Percentiles rank a stretch among this genome's conserved stretches.
Conservation (phyloP, 1,139 yeast genomes). For the Wickerhamomyces sp. region DNA sequence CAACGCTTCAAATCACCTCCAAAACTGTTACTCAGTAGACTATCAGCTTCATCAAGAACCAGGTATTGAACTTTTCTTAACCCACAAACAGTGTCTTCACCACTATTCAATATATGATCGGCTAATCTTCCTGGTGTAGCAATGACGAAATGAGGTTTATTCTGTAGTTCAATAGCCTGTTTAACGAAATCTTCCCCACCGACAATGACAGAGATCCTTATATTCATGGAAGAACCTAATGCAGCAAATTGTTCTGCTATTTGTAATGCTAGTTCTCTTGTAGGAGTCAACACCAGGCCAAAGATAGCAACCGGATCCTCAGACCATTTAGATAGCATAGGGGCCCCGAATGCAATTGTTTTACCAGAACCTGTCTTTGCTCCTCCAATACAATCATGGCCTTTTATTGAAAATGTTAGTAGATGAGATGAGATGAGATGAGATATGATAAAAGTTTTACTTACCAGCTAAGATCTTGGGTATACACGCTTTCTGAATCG, state of each 20-base stretch:
- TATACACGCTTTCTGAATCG: slow-evolving; percentile 83
- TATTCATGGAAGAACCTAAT: slow-evolving; percentile 83
- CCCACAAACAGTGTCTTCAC: slow-evolving; percentile 83
- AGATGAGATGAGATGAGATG: background rate
- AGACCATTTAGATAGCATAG: slow-evolving; percentile 92
- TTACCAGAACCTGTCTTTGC: slow-evolving; percentile 99
- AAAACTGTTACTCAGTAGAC: slow-evolving; percentile 79
- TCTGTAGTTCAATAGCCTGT: slow-evolving; percentile 78
- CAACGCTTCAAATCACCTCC: slow-evolving; percentile 75
- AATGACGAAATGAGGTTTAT: slow-evolving; percentile 86
- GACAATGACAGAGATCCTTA: slow-evolving; percentile 74
- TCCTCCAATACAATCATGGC: slow-evolving; percentile 94
- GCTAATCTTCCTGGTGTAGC: slow-evolving; percentile 98
- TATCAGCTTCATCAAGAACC: slow-evolving; percentile 95
- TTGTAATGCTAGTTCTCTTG: slow-evolving; percentile 92
- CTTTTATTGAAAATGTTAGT: slow-evolving; percentile 8
- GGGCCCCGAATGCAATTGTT: slow-evolving; percentile 95
- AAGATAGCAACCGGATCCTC: slow-evolving; percentile 91
- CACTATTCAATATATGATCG: slow-evolving; percentile 83
- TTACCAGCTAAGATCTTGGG: slow-evolving; percentile 69
- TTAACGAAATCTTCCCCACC: slow-evolving; percentile 94
- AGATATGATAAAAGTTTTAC: slow-evolving; percentile 2
- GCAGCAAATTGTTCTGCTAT: slow-evolving; percentile 97
- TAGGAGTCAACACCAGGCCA: slow-evolving; percentile 88
- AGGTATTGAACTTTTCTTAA: slow-evolving; percentile 70